These are phyloP conservation scores for Sporopachydermia lactativora DNA, from an alignment of 805 yeast genomes.

Conservation along the genomic window DNA sequence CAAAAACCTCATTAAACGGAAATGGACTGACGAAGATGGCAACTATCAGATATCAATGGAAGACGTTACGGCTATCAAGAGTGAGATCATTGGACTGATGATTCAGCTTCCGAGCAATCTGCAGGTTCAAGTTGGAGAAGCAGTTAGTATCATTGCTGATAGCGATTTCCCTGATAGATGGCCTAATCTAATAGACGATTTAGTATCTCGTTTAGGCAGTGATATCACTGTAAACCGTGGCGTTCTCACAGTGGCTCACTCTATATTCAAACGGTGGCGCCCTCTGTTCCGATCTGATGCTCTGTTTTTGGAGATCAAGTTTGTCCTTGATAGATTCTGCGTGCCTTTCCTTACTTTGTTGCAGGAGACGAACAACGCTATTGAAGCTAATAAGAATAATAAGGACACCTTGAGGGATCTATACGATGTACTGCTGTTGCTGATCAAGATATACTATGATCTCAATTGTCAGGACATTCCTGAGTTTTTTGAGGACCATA, in stretches of 20 bases:
- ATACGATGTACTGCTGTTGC: conserved; percentile 55
- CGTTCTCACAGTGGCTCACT: conserved; percentile 82
- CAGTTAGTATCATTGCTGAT: conserved; percentile 85
- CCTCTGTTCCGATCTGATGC: conserved; percentile 88
- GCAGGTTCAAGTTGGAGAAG: conserved; percentile 91
- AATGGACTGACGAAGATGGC: conserved; percentile 89
- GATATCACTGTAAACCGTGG: conserved; percentile 72
- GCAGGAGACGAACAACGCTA: conserved; percentile 49
- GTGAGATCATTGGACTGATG: conserved; percentile 78
- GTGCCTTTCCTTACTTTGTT: conserved; percentile 65
- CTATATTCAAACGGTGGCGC: conserved; percentile 94
- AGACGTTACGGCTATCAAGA: conserved; percentile 58
- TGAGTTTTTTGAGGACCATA: conserved; percentile 90
- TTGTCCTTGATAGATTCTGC: conserved; percentile 75
- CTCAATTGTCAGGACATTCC: conserved; percentile 97
- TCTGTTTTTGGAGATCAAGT: conserved; percentile 70
- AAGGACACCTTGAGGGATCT: conserved; percentile 38
- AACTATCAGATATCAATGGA: conserved; percentile 41
- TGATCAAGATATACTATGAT: conserved; percentile 78
- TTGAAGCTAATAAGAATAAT: conserved; percentile 31
- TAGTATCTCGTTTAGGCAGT: conserved; percentile 54
- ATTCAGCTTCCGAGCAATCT: conserved; percentile 55
- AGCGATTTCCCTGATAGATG: conserved; percentile 90
- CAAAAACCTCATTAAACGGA: conserved; percentile 72
- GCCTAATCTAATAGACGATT: conserved; percentile 62